Percentiles rank a stretch among this genome's conserved stretches.
Evolutionary conservation across 495 filamentous ascomycete species (phyloP).

Genomic region (Parachaetomium inaequale): DNA sequence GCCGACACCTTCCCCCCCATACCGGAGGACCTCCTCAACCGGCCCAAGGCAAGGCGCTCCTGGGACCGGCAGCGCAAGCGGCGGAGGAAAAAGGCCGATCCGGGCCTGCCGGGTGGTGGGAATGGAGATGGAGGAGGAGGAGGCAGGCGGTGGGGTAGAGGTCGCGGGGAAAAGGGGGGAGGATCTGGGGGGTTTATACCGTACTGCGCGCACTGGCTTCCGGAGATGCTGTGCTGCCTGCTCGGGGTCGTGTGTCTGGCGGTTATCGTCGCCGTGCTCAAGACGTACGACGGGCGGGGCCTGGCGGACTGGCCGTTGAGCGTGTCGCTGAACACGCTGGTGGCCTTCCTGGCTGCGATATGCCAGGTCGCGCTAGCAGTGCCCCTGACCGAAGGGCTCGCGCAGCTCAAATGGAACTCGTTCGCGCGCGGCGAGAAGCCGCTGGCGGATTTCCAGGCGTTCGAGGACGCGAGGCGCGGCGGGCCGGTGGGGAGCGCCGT

Average conservation of each 20-base stretch:
- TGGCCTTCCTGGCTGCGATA: slow-evolving; percentile 44
- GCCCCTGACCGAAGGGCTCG: slow-evolving; percentile 39
- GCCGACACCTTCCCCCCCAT: slow-evolving; percentile 19
- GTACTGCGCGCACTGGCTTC: slow-evolving; percentile 17
- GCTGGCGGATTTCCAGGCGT: slow-evolving; percentile 40
- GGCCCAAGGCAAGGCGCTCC: slow-evolving; percentile 7
- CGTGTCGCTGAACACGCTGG: slow-evolving; percentile 47
- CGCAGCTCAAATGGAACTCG: slow-evolving; percentile 51
- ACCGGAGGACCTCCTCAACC: slow-evolving; percentile 5
- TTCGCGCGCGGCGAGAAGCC: slow-evolving; percentile 38
- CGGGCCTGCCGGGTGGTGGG: neutral
- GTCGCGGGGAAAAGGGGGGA: neutral
- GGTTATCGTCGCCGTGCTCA: slow-evolving; percentile 37
- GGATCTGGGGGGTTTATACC: neutral
- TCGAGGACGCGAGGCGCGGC: slow-evolving; percentile 46
- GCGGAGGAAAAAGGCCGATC: slow-evolving; percentile 1
- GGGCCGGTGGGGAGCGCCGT: slow-evolving; percentile 36
- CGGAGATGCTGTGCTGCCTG: slow-evolving; percentile 26
- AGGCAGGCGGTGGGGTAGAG: too few species aligned
- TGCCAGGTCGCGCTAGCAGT: slow-evolving; percentile 41
- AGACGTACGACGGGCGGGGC: slow-evolving; percentile 38
- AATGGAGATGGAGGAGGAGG: neutral
- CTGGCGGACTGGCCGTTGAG: slow-evolving; percentile 44
- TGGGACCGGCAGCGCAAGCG: slow-evolving; percentile 21
- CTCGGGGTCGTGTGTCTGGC: slow-evolving; percentile 27